Conservation (phyloP, 2,329 filamentous ascomycete species). For the Lachnellula arida region DNA sequence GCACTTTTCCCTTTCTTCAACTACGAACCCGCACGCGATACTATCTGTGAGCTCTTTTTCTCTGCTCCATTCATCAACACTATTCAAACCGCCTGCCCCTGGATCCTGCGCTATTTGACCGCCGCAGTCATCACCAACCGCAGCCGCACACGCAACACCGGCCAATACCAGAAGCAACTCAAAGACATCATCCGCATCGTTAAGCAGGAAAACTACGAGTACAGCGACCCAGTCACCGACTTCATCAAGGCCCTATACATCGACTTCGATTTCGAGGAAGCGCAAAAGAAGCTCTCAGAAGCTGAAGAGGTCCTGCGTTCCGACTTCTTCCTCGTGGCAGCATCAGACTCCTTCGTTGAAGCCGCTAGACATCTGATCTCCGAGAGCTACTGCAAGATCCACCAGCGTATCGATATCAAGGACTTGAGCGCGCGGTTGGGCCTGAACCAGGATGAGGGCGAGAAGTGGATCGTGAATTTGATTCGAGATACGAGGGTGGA, state of each 20-base stretch:
- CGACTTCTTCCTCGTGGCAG: constrained; percentile 91
- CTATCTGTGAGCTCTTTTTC: constrained; percentile 94
- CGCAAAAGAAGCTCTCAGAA: constrained; percentile 78
- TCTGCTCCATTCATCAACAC: constrained; percentile 98
- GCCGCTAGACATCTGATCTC: constrained; percentile 94
- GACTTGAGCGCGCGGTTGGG: constrained; percentile 90
- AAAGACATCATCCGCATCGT: constrained; percentile 96
- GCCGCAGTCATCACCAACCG: constrained; percentile 94
- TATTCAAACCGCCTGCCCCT: constrained; percentile 95
- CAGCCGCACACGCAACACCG: constrained; percentile 71
- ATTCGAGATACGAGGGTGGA: constrained; percentile 97
- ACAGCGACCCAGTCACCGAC: constrained; percentile 90
- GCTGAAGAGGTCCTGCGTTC: constrained; percentile 87
- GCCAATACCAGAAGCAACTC: constrained; percentile 92
- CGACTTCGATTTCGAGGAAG: constrained; percentile 95
- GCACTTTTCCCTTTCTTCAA: constrained; percentile 98
- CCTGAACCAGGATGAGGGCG: constrained; percentile 87
- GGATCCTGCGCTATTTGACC: constrained; percentile 90
- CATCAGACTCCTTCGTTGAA: constrained; percentile 86
- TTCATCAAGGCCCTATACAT: constrained; percentile 96
- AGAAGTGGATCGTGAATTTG: constrained; percentile 99
- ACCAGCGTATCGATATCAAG: constrained; percentile 96
- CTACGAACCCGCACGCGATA: constrained; percentile 84
- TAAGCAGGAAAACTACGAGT: constrained; percentile 96
- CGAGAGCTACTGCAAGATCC: constrained; percentile 99